phyloP scores from a whole-genome alignment of 2,329 filamentous ascomycete species.

The Neonectria hederae region DNA sequence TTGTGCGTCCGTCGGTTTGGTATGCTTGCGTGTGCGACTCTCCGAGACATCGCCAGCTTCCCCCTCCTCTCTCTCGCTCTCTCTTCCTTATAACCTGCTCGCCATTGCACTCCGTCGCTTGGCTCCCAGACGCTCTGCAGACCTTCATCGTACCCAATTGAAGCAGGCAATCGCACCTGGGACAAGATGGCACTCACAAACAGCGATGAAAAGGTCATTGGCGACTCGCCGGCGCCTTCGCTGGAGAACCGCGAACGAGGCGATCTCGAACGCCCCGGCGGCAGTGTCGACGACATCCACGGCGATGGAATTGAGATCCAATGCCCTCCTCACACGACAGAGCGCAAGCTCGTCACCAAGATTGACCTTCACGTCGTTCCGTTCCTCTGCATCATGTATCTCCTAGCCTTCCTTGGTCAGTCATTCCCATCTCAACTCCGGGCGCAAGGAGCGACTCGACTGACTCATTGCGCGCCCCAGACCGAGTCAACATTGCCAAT shows the following conservation, averaged over 20 bases:
- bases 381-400: constrained; percentile 76
- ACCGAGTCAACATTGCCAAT: constrained; percentile 83
- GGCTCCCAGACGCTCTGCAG: not conserved
- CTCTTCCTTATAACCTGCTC: not conserved
- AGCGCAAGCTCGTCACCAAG: constrained; percentile 72
- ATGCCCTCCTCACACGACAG: constrained; percentile 67
- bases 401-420: constrained; percentile 72
- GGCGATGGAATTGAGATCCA: constrained; percentile 34
- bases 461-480: constrained; percentile 32
- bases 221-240: constrained; percentile 35
- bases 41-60: constrained; percentile 3
- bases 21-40: constrained; percentile 1
- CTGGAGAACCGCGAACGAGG: constrained; percentile 8
- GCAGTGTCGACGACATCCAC: constrained; percentile 19
- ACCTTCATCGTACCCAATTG: constrained; percentile 10
- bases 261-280: constrained; percentile 34
- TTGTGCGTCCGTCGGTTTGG: not conserved
- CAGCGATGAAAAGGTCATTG: constrained; percentile 30
- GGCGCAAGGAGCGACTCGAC: not conserved
- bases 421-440: not conserved
- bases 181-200: constrained; percentile 29
- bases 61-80: not conserved
- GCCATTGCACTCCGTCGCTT: not conserved
- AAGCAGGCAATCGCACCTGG: not conserved
- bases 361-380: constrained; percentile 79